Evolutionary conservation across 768 basidiomycete species (phyloP).

Genomic region (Mycena rebaudengoi): DNA sequence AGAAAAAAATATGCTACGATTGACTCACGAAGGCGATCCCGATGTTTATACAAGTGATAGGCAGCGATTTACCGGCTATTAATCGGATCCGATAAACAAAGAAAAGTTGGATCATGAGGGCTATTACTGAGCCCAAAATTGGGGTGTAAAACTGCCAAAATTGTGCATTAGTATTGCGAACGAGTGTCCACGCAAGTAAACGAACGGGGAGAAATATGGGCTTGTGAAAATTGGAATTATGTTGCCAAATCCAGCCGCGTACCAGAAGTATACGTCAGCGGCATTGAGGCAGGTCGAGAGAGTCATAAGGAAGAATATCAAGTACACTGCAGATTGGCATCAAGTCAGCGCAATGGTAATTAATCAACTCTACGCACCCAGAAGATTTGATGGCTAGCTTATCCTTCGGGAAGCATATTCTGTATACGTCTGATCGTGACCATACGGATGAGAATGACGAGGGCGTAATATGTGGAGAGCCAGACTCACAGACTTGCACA

Average conservation of each 20-base stretch:
- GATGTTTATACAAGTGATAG: conserved; percentile 15
- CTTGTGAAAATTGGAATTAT: conserved; percentile 19
- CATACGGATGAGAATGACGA: background rate
- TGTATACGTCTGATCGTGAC: conserved; percentile 15
- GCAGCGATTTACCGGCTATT: conserved; percentile 18
- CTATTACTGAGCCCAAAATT: conserved; percentile 11
- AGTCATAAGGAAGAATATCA: conserved; percentile 22
- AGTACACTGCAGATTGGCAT: conserved; percentile 1
- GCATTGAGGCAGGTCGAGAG: conserved; percentile 22
- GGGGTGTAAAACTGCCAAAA: conserved; percentile 20
- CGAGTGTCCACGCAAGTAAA: background rate
- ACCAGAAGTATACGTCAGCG: conserved; percentile 24
- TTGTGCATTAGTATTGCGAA: background rate
- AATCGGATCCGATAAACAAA: conserved; percentile 26
- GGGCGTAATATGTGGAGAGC: background rate
- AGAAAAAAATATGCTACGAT: too few relatives aligned
- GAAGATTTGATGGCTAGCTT: conserved; percentile 20
- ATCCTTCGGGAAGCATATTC: conserved; percentile 20
- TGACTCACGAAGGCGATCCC: conserved; percentile 18
- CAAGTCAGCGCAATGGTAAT: background rate
- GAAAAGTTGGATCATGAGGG: conserved; percentile 17
- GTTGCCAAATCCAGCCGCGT: conserved; percentile 20
- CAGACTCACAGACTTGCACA: conserved; percentile 19
- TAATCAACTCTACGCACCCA: background rate
- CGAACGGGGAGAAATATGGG: conserved; percentile 24